Conservation (phyloP, 1,284 basidiomycete species). For the Apiotrichum sp. region DNA sequence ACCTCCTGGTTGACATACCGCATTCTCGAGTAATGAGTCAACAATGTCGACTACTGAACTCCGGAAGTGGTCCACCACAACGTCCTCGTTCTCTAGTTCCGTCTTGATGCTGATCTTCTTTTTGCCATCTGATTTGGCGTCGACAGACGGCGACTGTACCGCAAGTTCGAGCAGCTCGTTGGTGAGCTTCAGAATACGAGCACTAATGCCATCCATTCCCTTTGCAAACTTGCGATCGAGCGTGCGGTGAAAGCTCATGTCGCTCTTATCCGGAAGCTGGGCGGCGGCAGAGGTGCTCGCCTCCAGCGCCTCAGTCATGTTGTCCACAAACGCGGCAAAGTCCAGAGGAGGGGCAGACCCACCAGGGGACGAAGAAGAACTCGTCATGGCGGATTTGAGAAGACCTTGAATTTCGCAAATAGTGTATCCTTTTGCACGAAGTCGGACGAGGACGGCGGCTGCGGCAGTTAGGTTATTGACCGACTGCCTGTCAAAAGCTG, state of each 20-base stretch:
- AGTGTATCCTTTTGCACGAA: too few species aligned
- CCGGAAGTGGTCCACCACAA: slow-evolving; percentile 74
- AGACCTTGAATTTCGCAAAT: too few species aligned
- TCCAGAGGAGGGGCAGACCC: not conserved
- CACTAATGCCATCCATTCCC: slow-evolving; percentile 31
- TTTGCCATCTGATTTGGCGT: slow-evolving; percentile 47
- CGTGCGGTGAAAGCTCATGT: slow-evolving; percentile 77
- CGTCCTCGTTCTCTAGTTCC: slow-evolving; percentile 59
- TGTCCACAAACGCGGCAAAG: slow-evolving; percentile 30
- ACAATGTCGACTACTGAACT: slow-evolving; percentile 67
- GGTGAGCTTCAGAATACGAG: slow-evolving; percentile 50
- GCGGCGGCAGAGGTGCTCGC: slow-evolving; percentile 38
- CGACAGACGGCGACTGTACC: slow-evolving; percentile 33
- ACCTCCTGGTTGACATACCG: slow-evolving; percentile 52
- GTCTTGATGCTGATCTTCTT: slow-evolving; percentile 16
- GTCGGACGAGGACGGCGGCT: slow-evolving; percentile 4
- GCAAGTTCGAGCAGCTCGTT: slow-evolving; percentile 60
- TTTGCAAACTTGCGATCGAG: slow-evolving; percentile 64
- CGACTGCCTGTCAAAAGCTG: not conserved
- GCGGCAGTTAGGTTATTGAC: not conserved
- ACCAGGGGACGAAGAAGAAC: too few species aligned
- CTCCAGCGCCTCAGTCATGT: slow-evolving; percentile 37
- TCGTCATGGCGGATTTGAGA: too few species aligned
- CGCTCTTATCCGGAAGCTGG: slow-evolving; percentile 49
- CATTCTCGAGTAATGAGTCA: slow-evolving; percentile 76